A percentile compares a stretch with the other conserved stretches of the same genome.
These are phyloP conservation scores for Asterochloris sp. DNA, from an alignment of 139 green algal species.

Conservation along the genomic window DNA sequence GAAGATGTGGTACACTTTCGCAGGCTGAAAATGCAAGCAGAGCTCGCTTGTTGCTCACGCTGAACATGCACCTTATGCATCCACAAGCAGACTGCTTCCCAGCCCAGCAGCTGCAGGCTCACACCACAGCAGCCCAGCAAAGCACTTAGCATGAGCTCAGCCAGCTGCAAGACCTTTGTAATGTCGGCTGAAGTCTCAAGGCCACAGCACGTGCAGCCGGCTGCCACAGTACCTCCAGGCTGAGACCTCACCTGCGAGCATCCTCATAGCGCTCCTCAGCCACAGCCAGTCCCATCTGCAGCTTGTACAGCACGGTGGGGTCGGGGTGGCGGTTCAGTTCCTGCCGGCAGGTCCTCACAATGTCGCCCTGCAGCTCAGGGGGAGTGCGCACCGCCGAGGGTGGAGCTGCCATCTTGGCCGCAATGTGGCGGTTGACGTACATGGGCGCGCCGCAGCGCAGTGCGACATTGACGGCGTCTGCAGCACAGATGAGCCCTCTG, in stretches of 20 bases:
- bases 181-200: too few species aligned
- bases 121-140: too few species aligned
- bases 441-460: conserved; percentile 71
- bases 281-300: conserved; percentile 77
- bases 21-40: too few species aligned
- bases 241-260: conserved; percentile 30
- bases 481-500: conserved; percentile 14
- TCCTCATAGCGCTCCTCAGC: conserved; percentile 79
- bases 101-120: too few species aligned
- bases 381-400: not conserved
- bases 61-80: too few species aligned
- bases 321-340: conserved; percentile 65
- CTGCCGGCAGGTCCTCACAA: conserved; percentile 58
- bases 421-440: conserved; percentile 62
- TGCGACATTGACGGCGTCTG: conserved; percentile 84
- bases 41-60: too few species aligned
- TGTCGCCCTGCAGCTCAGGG: conserved; percentile 35
- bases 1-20: too few species aligned
- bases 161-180: too few species aligned
- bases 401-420: conserved; percentile 8
- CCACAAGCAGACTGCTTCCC: too few species aligned
- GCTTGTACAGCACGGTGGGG: conserved; percentile 70
- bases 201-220: too few species aligned
- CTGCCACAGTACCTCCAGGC: too few species aligned
- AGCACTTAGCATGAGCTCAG: too few species aligned